phyloP scores from a whole-genome alignment of 345 rosid species.

The Turritis glabra region DNA sequence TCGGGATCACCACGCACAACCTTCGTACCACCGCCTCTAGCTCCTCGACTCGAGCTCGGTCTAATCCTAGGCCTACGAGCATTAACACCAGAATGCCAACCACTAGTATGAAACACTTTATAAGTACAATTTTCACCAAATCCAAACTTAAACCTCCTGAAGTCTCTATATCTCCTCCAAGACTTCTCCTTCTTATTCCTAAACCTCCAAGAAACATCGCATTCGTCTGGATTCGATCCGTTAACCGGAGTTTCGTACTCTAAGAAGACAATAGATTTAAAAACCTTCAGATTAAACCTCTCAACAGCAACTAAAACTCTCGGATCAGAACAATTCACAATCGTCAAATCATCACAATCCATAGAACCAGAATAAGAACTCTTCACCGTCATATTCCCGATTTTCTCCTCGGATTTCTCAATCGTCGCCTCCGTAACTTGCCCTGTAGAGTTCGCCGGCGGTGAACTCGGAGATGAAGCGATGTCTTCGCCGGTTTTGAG shows the following conservation, averaged over 20 bases:
- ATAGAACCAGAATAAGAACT: conserved; percentile 8
- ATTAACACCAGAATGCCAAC: conserved; percentile 88
- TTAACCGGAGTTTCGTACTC: conserved; percentile 77
- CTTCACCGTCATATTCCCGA: conserved; percentile 42
- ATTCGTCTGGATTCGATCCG: conserved; percentile 69
- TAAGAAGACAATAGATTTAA: conserved; percentile 75
- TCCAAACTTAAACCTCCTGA: conserved; percentile 79
- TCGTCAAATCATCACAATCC: conserved; percentile 53
- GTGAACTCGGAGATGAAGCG: conserved; percentile 23
- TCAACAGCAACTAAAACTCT: conserved; percentile 62
- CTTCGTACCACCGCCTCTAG: conserved; percentile 36
- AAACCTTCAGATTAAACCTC: conserved; percentile 72
- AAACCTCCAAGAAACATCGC: conserved; percentile 91
- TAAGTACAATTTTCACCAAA: conserved; percentile 66
- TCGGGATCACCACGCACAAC: conserved; percentile 49
- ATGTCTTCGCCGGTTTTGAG: conserved; percentile 88
- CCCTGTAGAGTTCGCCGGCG: conserved; percentile 35
- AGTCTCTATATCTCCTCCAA: conserved; percentile 92
- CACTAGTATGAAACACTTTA: conserved; percentile 56
- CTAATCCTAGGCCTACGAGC: conserved; percentile 60
- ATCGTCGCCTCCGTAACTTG: conserved; percentile 54
- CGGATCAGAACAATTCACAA: conserved; percentile 88
- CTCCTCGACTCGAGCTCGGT: conserved; percentile 28
- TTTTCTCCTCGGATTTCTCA: conserved; percentile 47
- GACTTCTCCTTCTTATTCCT: conserved; percentile 94